Percentiles rank a stretch among this genome's conserved stretches.
phyloP scores from a whole-genome alignment of 352 stramenopile species.

The Globisporangium irregulare region DNA sequence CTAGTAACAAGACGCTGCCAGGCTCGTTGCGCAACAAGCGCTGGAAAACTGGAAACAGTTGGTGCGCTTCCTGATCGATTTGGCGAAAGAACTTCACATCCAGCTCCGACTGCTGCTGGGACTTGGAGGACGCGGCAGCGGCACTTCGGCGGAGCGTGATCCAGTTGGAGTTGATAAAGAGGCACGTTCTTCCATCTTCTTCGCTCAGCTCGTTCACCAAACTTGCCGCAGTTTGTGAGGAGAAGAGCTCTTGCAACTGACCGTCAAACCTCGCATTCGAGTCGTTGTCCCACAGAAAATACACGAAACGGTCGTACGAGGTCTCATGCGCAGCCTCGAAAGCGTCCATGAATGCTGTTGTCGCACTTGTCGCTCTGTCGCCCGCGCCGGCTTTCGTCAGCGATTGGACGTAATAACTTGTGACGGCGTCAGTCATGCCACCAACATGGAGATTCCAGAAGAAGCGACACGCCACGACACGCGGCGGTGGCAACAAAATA shows the following conservation, averaged over 20 bases:
- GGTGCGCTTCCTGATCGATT: conserved; percentile 33
- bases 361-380: conserved; percentile 19
- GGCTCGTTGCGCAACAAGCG: conserved; percentile 40
- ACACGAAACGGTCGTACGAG: conserved; percentile 53
- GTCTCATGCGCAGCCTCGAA: conserved; percentile 38
- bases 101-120: conserved; percentile 7
- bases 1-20: conserved; percentile 38
- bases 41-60: conserved; percentile 43
- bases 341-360: conserved; percentile 26
- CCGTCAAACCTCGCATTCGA: conserved; percentile 18
- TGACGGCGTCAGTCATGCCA: not conserved
- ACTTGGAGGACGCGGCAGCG: not conserved
- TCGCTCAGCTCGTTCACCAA: conserved; percentile 29
- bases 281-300: conserved; percentile 31
- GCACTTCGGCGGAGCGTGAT: not conserved
- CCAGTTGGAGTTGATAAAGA: conserved; percentile 26
- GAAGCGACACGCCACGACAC: conserved; percentile 24
- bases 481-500: not conserved
- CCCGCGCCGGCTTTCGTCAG: conserved; percentile 12
- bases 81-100: conserved; percentile 31
- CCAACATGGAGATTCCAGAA: conserved; percentile 63
- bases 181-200: conserved; percentile 33
- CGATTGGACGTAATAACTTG: not conserved
- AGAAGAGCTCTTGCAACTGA: not conserved
- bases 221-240: not conserved